These are phyloP conservation scores for Aureobasidium sp. DNA, from an alignment of 2,329 filamentous ascomycete genomes.

Conservation along the genomic window DNA sequence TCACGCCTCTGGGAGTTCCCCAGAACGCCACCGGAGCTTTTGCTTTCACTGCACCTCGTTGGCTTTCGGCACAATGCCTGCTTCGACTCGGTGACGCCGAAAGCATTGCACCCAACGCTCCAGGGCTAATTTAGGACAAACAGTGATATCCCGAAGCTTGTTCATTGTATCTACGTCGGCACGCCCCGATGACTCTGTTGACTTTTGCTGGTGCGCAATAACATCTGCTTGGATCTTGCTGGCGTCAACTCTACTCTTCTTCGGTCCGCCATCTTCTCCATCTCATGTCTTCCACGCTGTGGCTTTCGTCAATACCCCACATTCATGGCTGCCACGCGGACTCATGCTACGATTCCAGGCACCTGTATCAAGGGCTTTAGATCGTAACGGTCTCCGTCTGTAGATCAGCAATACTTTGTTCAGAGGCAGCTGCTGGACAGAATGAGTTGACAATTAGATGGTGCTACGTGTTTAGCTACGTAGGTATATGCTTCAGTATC, in stretches of 20 bases:
- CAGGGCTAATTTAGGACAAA: constrained; percentile 8
- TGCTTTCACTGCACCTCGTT: background rate
- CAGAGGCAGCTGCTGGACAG: background rate
- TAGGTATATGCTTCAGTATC: background rate
- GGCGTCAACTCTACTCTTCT: constrained; percentile 5
- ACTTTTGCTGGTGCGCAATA: constrained; percentile 2
- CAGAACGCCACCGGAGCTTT: constrained; percentile 10
- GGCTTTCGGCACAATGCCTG: background rate
- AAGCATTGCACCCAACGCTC: background rate
- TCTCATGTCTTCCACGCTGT: background rate
- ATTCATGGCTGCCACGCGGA: constrained; percentile 14
- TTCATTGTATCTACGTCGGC: background rate
- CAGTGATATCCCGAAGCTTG: constrained; percentile 7
- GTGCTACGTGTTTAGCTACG: no score
- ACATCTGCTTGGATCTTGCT: background rate
- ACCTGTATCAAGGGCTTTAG: background rate
- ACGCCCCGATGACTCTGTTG: constrained; percentile 2
- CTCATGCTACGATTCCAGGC: background rate
- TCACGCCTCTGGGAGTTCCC: constrained; percentile 7
- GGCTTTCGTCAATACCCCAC: constrained; percentile 4
- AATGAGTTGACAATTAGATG: background rate
- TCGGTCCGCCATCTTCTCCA: background rate
- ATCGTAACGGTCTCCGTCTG: background rate
- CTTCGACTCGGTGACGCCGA: constrained; percentile 7
- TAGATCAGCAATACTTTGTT: background rate